phyloP scores from a whole-genome alignment of 495 filamentous ascomycete genomes.

The Podospora pseudocomata region DNA sequence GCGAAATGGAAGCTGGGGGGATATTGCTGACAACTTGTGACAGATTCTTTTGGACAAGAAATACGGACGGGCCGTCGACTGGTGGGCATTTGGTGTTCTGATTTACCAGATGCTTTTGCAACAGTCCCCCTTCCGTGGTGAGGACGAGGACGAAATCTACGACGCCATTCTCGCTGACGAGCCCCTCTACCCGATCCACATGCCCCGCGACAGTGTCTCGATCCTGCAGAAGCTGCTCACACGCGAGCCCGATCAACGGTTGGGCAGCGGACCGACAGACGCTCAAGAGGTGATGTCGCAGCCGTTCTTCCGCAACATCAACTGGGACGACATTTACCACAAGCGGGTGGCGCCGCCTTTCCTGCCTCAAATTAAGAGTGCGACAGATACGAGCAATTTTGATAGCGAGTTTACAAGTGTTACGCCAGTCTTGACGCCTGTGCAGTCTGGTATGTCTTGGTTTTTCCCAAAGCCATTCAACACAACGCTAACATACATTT shows the following conservation, averaged over 20 bases:
- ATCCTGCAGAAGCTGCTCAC: slow-evolving; percentile 97
- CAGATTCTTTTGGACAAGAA: slow-evolving; percentile 98
- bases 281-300: slow-evolving; percentile 99
- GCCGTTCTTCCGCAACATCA: slow-evolving; percentile 95
- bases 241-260: slow-evolving; percentile 85
- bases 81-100: slow-evolving; percentile 99
- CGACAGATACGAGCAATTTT: slow-evolving; percentile 98
- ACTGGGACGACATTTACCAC: slow-evolving; percentile 97
- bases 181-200: slow-evolving; percentile 96
- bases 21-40: neutral
- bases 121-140: slow-evolving; percentile 97
- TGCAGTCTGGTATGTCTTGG: slow-evolving; percentile 80
- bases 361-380: slow-evolving; percentile 78
- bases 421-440: slow-evolving; percentile 93
- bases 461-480: neutral
- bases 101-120: slow-evolving; percentile 99
- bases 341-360: slow-evolving; percentile 89
- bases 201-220: slow-evolving; percentile 96
- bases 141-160: slow-evolving; percentile 99
- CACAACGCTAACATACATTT: slow-evolving; percentile 12
- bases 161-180: slow-evolving; percentile 98
- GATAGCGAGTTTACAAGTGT: slow-evolving; percentile 98
- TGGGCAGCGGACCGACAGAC: slow-evolving; percentile 93
- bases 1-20: neutral
- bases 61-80: slow-evolving; percentile 97